Percentiles rank a stretch among this genome's conserved stretches.
Evolutionary conservation across 2,329 filamentous ascomycete genomes (phyloP).

Genomic region (Alternaria sp.): DNA sequence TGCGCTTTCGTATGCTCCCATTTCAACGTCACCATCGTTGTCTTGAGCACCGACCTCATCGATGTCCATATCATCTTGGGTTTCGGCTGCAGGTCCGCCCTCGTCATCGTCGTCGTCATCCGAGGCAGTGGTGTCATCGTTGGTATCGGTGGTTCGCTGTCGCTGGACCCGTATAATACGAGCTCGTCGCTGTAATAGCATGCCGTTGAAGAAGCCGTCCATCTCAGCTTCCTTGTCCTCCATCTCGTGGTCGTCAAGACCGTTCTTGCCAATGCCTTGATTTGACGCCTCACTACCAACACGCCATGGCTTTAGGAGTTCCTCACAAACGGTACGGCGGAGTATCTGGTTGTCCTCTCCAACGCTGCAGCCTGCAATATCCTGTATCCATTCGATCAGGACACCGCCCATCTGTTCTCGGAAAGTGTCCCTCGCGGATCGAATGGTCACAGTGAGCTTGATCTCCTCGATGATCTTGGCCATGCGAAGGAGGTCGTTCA

Average conservation of each 20-base stretch:
- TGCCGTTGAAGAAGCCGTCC: constrained; percentile 37
- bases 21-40: constrained; percentile 59
- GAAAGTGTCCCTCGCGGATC: constrained; percentile 93
- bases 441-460: constrained; percentile 92
- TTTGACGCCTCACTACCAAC: constrained; percentile 85
- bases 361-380: constrained; percentile 89
- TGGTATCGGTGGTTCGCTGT: constrained; percentile 53
- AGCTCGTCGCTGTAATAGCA: constrained; percentile 38
- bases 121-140: constrained; percentile 52
- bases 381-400: constrained; percentile 93
- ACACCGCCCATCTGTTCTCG: constrained; percentile 98
- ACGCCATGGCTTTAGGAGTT: constrained; percentile 87
- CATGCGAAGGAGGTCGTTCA: constrained; percentile 77
- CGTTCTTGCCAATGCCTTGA: constrained; percentile 76
- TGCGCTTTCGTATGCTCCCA: constrained; percentile 55
- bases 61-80: constrained; percentile 58
- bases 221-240: constrained; percentile 61
- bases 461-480: constrained; percentile 92
- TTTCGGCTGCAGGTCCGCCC: constrained; percentile 52
- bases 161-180: constrained; percentile 38
- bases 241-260: constrained; percentile 81
- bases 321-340: constrained; percentile 84
- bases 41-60: constrained; percentile 56
- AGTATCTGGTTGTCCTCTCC: constrained; percentile 81
- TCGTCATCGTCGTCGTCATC: constrained; percentile 58